Percentiles rank a stretch among this genome's conserved stretches.
Conservation (phyloP, 1,284 basidiomycete genomes). For the Hypsizygus ulmarius region DNA sequence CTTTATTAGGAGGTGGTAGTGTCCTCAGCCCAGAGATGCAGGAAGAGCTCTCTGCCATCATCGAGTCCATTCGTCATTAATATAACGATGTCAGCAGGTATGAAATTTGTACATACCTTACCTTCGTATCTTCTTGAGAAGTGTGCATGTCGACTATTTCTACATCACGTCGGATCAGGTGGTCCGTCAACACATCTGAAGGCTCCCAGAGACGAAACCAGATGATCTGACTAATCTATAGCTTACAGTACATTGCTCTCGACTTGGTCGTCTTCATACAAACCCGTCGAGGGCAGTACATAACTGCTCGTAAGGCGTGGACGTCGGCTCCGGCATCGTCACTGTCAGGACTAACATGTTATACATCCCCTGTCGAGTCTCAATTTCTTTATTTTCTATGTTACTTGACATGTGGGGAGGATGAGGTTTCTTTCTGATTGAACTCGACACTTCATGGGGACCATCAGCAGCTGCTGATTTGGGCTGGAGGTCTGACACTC, state of each 20-base stretch:
- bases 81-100: too few species aligned
- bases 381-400: slow-evolving; percentile 14
- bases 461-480: slow-evolving; percentile 16
- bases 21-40: too few species aligned
- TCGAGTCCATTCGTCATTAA: too few species aligned
- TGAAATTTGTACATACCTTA: too few species aligned
- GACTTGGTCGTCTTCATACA: slow-evolving; percentile 39
- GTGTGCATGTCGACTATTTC: too few species aligned
- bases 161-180: too few species aligned
- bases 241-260: slow-evolving; percentile 22
- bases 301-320: slow-evolving; percentile 36
- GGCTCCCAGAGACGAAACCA: slow-evolving; percentile 30
- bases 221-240: background rate
- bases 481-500: slow-evolving; percentile 28
- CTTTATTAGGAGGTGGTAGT: too few species aligned
- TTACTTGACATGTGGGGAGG: slow-evolving; percentile 17
- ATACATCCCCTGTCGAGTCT: slow-evolving; percentile 15
- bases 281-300: slow-evolving; percentile 29
- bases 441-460: slow-evolving; percentile 9
- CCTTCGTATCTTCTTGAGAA: too few species aligned
- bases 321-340: slow-evolving; percentile 35
- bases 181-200: slow-evolving; percentile 14
- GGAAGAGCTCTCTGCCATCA: too few species aligned
- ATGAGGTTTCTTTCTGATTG: background rate
- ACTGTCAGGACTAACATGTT: slow-evolving; percentile 25